Evolutionary conservation across 2,329 filamentous ascomycete genomes (phyloP), one percentile per base, ranked within the genome.

Genomic region (Nannizzia gypsea): DNA sequence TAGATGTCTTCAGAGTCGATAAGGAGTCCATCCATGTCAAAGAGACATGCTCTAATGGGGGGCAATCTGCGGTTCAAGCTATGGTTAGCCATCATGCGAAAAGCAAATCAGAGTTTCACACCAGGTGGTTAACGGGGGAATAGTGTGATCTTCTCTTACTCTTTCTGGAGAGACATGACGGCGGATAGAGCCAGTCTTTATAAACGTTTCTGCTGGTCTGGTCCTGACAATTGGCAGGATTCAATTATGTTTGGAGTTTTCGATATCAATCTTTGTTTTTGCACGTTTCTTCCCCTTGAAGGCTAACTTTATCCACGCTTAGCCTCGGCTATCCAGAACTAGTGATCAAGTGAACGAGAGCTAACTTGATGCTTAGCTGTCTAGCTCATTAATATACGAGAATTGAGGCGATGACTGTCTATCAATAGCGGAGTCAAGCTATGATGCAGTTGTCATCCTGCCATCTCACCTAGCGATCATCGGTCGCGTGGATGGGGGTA

Each of bases 21-120:
- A 20, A 99, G 83, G 38, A 99, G 86, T 62, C 93, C 93, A 74
- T 99, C 93, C 91, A 97, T 96, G 78, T 99, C 93, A 73, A 99
- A 97, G 65, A 99, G 85, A 74, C 91, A 96, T 66, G 92, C 93
- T 66, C 90, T 83, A 61, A 97, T 81, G 54, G 87, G 84, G 20
- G 89, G 87, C 73, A 90, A 85, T 70, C 87, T 89, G 68, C n/a
- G n/a, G 26, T 34, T 34, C 50, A 20, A 54, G 50, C 15, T 34
- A 54, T 54, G 26, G 28, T 54, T 31, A 54, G 17, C 50, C 15
- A 26, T 26, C 2, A 11, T 54, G 22, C 9, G 46, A 22, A n/a
- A 13, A 1, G 15, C 26, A 52, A 4, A 31, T n/a, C 24, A 20
- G 42, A 22, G 42, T 0, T 3, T 20, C n/a, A 22, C 11, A 5